Percentiles rank a stretch among this genome's conserved stretches.
Evolutionary conservation across 2,329 filamentous ascomycete genomes (phyloP).

Genomic region (Hortaea sp.): DNA sequence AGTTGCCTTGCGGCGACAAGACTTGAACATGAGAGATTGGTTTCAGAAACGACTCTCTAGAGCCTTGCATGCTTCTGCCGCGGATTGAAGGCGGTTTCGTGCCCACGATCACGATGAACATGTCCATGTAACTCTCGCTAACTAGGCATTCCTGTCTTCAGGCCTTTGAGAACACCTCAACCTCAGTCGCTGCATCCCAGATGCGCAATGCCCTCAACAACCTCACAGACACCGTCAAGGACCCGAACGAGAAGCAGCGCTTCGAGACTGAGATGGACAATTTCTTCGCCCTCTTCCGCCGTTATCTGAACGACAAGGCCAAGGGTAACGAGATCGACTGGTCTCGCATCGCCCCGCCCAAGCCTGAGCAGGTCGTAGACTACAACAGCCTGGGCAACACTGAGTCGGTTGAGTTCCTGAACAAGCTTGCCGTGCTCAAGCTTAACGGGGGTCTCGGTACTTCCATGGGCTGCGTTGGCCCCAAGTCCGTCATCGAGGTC

Average conservation of each 20-base stretch:
- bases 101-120: too few relatives aligned
- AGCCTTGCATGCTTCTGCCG: too few relatives aligned
- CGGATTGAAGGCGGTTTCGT: too few relatives aligned
- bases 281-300: conserved; percentile 97
- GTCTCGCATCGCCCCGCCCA: conserved; percentile 91
- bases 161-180: conserved; percentile 99
- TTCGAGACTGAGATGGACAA: conserved; percentile 99
- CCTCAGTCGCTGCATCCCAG: conserved; percentile 92
- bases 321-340: conserved; percentile 95
- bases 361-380: conserved; percentile 86
- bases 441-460: conserved; percentile 98
- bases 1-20: too few relatives aligned
- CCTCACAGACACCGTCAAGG: conserved; percentile 79
- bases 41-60: too few relatives aligned
- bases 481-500: conserved; percentile 99
- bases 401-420: conserved; percentile 86
- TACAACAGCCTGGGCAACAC: conserved; percentile 84
- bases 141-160: conserved; percentile 28
- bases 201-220: conserved; percentile 97
- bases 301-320: conserved; percentile 97
- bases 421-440: conserved; percentile 96
- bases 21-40: too few relatives aligned
- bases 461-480: conserved; percentile 98
- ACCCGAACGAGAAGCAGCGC: conserved; percentile 64
- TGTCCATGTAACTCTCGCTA: background rate